These are phyloP conservation scores for Colletotrichum noveboracense DNA, from an alignment of 2,329 filamentous ascomycete species.

Conservation along the genomic window DNA sequence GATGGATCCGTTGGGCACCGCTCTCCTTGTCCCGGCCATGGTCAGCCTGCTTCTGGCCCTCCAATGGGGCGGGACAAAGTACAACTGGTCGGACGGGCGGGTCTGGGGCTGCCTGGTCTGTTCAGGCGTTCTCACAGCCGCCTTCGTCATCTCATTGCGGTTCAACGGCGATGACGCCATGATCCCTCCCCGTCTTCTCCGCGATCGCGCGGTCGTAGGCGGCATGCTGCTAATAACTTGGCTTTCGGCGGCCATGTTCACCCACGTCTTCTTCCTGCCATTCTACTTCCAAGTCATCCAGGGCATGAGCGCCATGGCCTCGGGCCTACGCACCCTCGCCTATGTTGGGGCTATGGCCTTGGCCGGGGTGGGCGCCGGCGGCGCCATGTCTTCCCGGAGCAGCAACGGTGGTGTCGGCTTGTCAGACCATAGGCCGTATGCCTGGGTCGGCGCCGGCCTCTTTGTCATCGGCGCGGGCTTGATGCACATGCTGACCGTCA, in stretches of 20 bases:
- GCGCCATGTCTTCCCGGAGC: slow-evolving; percentile 39
- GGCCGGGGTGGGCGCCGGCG: slow-evolving; percentile 48
- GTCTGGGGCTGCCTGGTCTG: slow-evolving; percentile 40
- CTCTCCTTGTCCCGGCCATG: slow-evolving; percentile 54
- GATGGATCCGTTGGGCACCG: slow-evolving; percentile 54
- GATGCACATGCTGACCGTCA: slow-evolving; percentile 54
- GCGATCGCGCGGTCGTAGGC: slow-evolving; percentile 43
- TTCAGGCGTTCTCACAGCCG: slow-evolving; percentile 28
- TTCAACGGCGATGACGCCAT: slow-evolving; percentile 45
- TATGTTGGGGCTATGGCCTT: slow-evolving; percentile 55
- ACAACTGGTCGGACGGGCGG: slow-evolving; percentile 46
- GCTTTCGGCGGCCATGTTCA: slow-evolving; percentile 35
- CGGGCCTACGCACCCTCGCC: slow-evolving; percentile 56
- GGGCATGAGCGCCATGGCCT: slow-evolving; percentile 53
- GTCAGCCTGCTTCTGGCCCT: slow-evolving; percentile 47
- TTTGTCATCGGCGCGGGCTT: slow-evolving; percentile 55
- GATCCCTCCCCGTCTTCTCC: slow-evolving; percentile 51
- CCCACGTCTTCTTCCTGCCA: slow-evolving; percentile 35
- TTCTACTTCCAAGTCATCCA: slow-evolving; percentile 60
- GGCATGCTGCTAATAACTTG: slow-evolving; percentile 39
- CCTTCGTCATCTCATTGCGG: slow-evolving; percentile 35
- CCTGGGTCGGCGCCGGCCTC: slow-evolving; percentile 45
- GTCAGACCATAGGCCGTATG: slow-evolving; percentile 15
- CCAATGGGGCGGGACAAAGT: slow-evolving; percentile 59
- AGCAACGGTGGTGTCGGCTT: slow-evolving; percentile 38